Base-by-base conservation (phyloP, 2,329 filamentous ascomycete species). In the Cadophora sp. region DNA sequence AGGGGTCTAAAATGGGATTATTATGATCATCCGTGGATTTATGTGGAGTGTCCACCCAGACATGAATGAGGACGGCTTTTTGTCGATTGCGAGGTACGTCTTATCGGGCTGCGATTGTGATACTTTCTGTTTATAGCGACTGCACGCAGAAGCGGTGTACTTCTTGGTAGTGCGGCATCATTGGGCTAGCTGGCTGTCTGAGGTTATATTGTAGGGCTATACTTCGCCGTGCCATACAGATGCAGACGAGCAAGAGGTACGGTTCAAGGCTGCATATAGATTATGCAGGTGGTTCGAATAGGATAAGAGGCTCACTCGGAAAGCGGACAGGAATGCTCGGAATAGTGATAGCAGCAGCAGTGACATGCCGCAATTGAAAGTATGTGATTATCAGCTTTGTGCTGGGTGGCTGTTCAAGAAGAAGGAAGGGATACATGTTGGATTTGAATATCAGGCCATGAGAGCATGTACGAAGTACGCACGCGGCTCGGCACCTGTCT, bases 271-370 rank as follows among this genome's bases (percentile, higher is more conserved):
- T 64, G 61, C 65, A 67, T 59, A 12, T 55, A 63, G 61, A 64
- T 68, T 68, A 68, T 68, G 66, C 55, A 55, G 51, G 29, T 46
- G 60, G 11, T 62, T 68, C n/a, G 34, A 64, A 68, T 46, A n/a
- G 48, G 40, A 22, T 4, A 58, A 22, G 31, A 59, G 40, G 56
- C n/a, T 60, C 14, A 43, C 40, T 16, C 40, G 5, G 5, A 27
- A 60, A 26, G 26, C 56, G 14, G 40, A 43, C 16, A 37, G 31
- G 56, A 43, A 55, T 31, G 1, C 26, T 29, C 27, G 14, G 51
- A 8, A n/a, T 19, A 55, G 51, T 14, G 6, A 48, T 22, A 55
- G 14, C 27, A n/a, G 24, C 8, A 19, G 50, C 29, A 53, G 4
- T 55, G 11, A 31, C 31, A 31, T 55, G 51, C 27, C 51, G 19